phyloP scores from a whole-genome alignment of 768 basidiomycete species.

The Sarcomyxa edulis region DNA sequence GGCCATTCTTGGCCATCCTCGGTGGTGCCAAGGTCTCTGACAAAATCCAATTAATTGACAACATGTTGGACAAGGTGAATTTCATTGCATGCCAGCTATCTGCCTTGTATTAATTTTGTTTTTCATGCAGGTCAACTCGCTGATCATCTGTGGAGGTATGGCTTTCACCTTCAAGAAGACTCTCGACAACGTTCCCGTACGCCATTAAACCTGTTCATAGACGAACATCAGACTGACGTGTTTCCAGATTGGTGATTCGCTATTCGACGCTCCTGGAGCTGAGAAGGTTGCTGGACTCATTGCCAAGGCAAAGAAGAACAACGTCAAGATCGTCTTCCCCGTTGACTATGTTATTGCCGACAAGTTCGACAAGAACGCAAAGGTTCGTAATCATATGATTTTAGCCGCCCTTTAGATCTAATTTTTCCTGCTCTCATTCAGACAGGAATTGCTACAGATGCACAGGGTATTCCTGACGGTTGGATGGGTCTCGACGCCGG shows the following conservation, averaged over 20 bases:
- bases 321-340: slow-evolving; percentile 93
- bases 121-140: slow-evolving; percentile 80
- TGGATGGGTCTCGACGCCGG: slow-evolving; percentile 97
- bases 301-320: slow-evolving; percentile 88
- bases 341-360: slow-evolving; percentile 92
- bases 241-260: slow-evolving; percentile 84
- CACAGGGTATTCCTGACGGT: slow-evolving; percentile 83
- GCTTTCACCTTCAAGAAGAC: slow-evolving; percentile 99
- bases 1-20: slow-evolving; percentile 96
- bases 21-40: slow-evolving; percentile 99
- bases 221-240: slow-evolving; percentile 2
- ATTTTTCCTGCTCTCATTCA: slow-evolving; percentile 19
- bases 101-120: slow-evolving; percentile 2
- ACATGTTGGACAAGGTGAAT: slow-evolving; percentile 93
- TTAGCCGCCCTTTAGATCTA: background rate
- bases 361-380: slow-evolving; percentile 91
- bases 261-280: slow-evolving; percentile 87
- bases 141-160: slow-evolving; percentile 98
- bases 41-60: slow-evolving; percentile 98
- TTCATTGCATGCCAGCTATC: background rate
- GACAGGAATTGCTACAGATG: slow-evolving; percentile 73
- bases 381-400: slow-evolving; percentile 36
- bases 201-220: slow-evolving; percentile 20
- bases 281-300: slow-evolving; percentile 80
- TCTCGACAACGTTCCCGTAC: slow-evolving; percentile 68